Conservation (phyloP, 176 grass and related monocot genomes). For the Zizania latifolia region DNA sequence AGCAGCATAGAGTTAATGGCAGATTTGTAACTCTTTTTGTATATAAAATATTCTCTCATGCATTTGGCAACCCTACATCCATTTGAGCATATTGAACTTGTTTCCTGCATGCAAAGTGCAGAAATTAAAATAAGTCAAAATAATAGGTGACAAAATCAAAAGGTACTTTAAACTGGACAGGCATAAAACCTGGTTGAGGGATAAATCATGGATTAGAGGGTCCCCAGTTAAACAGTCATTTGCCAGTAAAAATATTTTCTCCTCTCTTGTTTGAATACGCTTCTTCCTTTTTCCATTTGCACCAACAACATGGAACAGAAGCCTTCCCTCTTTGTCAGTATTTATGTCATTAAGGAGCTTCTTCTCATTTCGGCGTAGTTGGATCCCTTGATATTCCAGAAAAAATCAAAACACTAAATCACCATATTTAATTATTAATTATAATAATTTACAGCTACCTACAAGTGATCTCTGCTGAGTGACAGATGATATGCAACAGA, state of each 20-base stretch:
- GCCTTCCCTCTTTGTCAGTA: slow-evolving; percentile 71
- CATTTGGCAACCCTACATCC: slow-evolving; percentile 91
- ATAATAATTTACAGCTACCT: slow-evolving; percentile 39
- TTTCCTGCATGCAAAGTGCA: slow-evolving; percentile 46
- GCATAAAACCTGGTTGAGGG: slow-evolving; percentile 64
- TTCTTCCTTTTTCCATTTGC: slow-evolving; percentile 86
- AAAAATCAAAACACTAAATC: slow-evolving; percentile 16
- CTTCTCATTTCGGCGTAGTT: slow-evolving; percentile 90
- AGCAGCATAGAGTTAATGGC: slow-evolving; percentile 71
- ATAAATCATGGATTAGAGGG: slow-evolving; percentile 79
- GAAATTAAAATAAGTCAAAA: slow-evolving; percentile 25
- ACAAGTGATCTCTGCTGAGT: slow-evolving; percentile 87
- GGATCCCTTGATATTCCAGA: slow-evolving; percentile 71
- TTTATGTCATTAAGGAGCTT: slow-evolving; percentile 89
- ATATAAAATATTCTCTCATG: slow-evolving; percentile 88
- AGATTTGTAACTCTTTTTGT: slow-evolving; percentile 81
- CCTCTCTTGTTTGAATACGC: slow-evolving; percentile 84
- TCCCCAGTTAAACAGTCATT: slow-evolving; percentile 95
- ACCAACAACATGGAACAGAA: slow-evolving; percentile 68
- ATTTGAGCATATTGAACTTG: slow-evolving; percentile 75
- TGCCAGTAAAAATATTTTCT: slow-evolving; percentile 84
- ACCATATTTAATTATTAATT: not conserved
- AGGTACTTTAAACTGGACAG: slow-evolving; percentile 8
- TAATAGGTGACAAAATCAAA: slow-evolving; percentile 1
- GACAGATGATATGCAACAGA: slow-evolving; percentile 71